Conservation (phyloP, 345 rosid genomes). For the Eucalyptus albens region DNA sequence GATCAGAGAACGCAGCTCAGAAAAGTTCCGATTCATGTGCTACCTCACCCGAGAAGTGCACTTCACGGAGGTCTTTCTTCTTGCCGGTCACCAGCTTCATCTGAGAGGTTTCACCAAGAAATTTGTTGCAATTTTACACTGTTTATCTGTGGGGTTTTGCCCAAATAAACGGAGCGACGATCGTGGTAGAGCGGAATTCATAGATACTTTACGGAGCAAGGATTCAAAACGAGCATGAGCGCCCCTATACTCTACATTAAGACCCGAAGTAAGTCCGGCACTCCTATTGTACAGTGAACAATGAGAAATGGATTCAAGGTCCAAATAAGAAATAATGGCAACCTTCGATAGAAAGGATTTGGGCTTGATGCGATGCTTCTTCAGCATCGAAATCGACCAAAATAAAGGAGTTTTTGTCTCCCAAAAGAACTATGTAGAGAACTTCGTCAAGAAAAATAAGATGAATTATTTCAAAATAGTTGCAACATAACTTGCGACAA, state of each 20-base stretch:
- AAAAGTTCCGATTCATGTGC: conserved; percentile 57
- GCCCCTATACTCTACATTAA: not conserved
- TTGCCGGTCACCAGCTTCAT: conserved; percentile 69
- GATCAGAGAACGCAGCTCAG: conserved; percentile 3
- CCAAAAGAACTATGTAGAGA: not conserved
- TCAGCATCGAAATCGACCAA: not conserved
- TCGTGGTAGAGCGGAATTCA: not conserved
- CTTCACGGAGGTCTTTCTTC: conserved; percentile 59
- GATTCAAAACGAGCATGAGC: not conserved
- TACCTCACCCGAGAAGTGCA: conserved; percentile 52
- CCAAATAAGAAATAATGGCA: not conserved
- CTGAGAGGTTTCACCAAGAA: conserved; percentile 16
- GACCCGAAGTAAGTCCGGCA: not conserved
- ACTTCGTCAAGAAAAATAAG: not conserved
- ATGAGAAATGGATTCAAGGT: not conserved
- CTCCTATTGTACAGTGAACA: not conserved
- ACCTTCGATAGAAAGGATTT: not conserved
- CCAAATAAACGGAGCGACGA: not conserved
- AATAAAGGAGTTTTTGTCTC: not conserved
- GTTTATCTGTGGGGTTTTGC: not conserved
- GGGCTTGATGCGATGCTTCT: not conserved
- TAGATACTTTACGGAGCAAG: not conserved
- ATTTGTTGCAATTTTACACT: not conserved
- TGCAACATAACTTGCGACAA: not conserved
- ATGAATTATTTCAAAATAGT: not conserved